These are phyloP conservation scores for Hyaloperonospora arabidopsidis DNA, from an alignment of 352 stramenopile genomes.

Conservation along the genomic window DNA sequence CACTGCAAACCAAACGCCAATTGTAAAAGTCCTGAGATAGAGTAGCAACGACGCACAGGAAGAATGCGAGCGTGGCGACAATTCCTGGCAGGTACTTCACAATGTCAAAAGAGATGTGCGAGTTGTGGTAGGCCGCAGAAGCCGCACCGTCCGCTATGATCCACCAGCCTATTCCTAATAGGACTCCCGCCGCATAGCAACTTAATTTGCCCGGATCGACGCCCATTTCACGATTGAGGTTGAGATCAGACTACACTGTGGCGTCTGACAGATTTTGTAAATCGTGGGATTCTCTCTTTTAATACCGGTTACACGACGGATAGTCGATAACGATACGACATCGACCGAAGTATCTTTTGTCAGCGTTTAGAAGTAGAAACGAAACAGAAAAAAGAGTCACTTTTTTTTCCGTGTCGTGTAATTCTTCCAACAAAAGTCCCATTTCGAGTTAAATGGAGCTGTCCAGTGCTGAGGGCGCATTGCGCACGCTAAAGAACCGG, in stretches of 20 bases:
- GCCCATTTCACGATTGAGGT: slow-evolving; percentile 8
- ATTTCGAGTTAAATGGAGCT: slow-evolving; percentile 44
- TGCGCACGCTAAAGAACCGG: slow-evolving; percentile 69
- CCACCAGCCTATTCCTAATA: slow-evolving; percentile 57
- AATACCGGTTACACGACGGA: too few relatives aligned
- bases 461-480: slow-evolving; percentile 48
- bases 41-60: slow-evolving; percentile 25
- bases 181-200: slow-evolving; percentile 41
- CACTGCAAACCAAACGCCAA: neutral
- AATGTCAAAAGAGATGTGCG: slow-evolving; percentile 54
- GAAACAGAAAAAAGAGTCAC: too few relatives aligned
- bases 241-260: too few relatives aligned
- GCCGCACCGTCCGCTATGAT: slow-evolving; percentile 47
- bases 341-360: too few relatives aligned
- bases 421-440: neutral
- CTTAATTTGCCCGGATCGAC: slow-evolving; percentile 31
- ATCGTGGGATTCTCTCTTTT: too few relatives aligned
- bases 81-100: slow-evolving; percentile 51
- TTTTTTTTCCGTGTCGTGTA: too few relatives aligned
- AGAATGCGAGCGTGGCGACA: slow-evolving; percentile 48
- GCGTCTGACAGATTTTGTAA: too few relatives aligned
- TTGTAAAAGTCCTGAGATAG: too few relatives aligned
- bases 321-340: too few relatives aligned
- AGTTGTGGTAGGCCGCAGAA: slow-evolving; percentile 33
- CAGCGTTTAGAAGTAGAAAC: too few relatives aligned